Base-by-base conservation (phyloP, 352 stramenopile genomes). In the Discostella stelligera region DNA sequence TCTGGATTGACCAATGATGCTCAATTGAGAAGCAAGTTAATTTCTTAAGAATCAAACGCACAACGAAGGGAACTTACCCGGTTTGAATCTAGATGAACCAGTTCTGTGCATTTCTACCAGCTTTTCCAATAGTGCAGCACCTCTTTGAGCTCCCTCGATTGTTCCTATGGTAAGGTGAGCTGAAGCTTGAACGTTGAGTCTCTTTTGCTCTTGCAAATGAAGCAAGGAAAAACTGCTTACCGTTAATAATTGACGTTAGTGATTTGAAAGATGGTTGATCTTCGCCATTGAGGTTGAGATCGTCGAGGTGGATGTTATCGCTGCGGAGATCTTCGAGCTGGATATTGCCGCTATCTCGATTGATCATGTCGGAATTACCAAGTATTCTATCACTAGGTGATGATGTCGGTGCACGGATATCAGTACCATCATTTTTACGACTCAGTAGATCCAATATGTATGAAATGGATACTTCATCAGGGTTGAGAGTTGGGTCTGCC, bases 181-280 rank as follows among this genome's bases (percentile, higher is more conserved):
- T 80, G 16, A 48, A 44, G 59, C 4, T 49, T 18, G 18, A 30
- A 60, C 20, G 16, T 46, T 5, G 23, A 55, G 61, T 58, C 21
- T 16, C 53, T 23, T 41, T 41, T 27, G 21, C 8, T 30, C 37
- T 53, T 10, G 23, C 25, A 44, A 44, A 10, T 44, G 46, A 20
- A 58, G 7, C 11, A 67, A 8, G 16, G 13, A 49, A 44, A 71
- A 3, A n/a, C 52, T 53, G 23, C 64, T 71, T 48, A 74, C 64
- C 39, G 64, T 82, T 77, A 53, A 82, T 73, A n/a, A 82, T 74
- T 18, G 74, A 69, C 25, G 73, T 72, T 16, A 82, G 74, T 16
- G 67, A 66, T 63, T 69, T 72, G 7, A 54, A 20, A 53, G 56
- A 55, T 65, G 60, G 63, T 14, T 64, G 39, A 65, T 44, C 62